Percentiles rank a stretch among this genome's conserved stretches.
Conservation (phyloP, 1,139 yeast genomes). For the Komagataea norvegica region DNA sequence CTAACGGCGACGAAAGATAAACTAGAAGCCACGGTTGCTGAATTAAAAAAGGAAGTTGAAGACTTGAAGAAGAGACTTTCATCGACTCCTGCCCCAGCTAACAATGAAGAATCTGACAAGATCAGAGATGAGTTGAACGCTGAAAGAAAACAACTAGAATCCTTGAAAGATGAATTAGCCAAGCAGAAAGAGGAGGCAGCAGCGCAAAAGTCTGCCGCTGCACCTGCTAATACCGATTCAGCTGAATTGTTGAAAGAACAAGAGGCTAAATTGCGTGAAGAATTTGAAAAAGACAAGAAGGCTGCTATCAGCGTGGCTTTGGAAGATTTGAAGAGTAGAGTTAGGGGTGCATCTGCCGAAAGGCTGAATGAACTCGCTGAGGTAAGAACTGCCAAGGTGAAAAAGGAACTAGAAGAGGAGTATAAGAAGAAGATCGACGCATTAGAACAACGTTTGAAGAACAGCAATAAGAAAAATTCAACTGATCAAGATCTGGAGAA, state of each 20-base stretch:
- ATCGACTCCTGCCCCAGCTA: conserved; percentile 7
- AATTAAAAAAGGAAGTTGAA: conserved; percentile 20
- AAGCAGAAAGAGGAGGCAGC: conserved; percentile 2
- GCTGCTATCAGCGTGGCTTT: conserved; percentile 25
- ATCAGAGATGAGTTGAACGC: conserved; percentile 19
- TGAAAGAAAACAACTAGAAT: conserved; percentile 15
- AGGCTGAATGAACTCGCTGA: conserved; percentile 26
- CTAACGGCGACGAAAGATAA: conserved; percentile 6
- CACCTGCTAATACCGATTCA: conserved; percentile 25
- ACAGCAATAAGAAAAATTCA: conserved; percentile 19
- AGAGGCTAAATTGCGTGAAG: conserved; percentile 8
- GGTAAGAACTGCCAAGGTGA: conserved; percentile 18
- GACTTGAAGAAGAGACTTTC: conserved; percentile 22
- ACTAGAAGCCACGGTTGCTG: conserved; percentile 23
- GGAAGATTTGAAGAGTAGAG: conserved; percentile 28
- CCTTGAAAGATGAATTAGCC: conserved; percentile 15
- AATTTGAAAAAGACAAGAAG: conserved; percentile 6
- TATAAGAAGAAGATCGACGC: conserved; percentile 16
- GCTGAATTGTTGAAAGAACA: conserved; percentile 22
- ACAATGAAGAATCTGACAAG: conserved; percentile 19
- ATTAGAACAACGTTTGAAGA: conserved; percentile 15
- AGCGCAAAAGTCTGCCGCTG: neutral
- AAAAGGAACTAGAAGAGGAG: conserved; percentile 27
- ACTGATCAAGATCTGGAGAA: conserved; percentile 26
- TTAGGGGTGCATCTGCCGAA: conserved; percentile 26